These are phyloP conservation scores for Candida smagusa DNA, from an alignment of 1,139 yeast genomes.

Conservation along the genomic window DNA sequence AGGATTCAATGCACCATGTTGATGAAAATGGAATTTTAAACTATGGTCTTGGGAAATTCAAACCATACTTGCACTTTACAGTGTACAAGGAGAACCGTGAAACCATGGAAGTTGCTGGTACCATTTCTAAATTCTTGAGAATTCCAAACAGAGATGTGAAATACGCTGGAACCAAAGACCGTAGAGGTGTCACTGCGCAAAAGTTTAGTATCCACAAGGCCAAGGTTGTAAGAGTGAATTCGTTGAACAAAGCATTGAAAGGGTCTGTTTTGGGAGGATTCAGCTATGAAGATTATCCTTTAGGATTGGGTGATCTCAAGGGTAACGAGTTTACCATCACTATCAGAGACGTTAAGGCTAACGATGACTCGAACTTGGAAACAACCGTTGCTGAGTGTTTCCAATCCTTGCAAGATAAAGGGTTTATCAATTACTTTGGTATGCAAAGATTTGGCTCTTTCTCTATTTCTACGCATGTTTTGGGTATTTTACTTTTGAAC, in stretches of 20 bases:
- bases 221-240: conserved; percentile 73
- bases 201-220: conserved; percentile 68
- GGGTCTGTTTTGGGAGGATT: conserved; percentile 79
- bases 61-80: conserved; percentile 71
- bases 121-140: conserved; percentile 69
- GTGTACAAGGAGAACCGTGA: conserved; percentile 93
- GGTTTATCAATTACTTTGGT: conserved; percentile 92
- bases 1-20: conserved; percentile 49
- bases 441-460: conserved; percentile 98
- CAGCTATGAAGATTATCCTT: conserved; percentile 56
- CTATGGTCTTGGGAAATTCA: conserved; percentile 66
- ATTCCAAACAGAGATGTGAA: conserved; percentile 66
- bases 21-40: conserved; percentile 46
- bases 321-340: conserved; percentile 91
- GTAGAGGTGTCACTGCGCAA: conserved; percentile 95
- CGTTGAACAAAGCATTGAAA: conserved; percentile 69
- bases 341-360: conserved; percentile 60
- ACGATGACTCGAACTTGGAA: conserved; percentile 27
- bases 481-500: conserved; percentile 70
- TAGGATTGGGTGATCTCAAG: conserved; percentile 74
- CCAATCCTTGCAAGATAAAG: conserved; percentile 56
- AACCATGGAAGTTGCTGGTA: conserved; percentile 90
- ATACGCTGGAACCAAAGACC: conserved; percentile 94
- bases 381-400: conserved; percentile 51
- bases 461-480: conserved; percentile 82